phyloP scores from a whole-genome alignment of 1,139 yeast species.

The Pneumocystis murina region DNA sequence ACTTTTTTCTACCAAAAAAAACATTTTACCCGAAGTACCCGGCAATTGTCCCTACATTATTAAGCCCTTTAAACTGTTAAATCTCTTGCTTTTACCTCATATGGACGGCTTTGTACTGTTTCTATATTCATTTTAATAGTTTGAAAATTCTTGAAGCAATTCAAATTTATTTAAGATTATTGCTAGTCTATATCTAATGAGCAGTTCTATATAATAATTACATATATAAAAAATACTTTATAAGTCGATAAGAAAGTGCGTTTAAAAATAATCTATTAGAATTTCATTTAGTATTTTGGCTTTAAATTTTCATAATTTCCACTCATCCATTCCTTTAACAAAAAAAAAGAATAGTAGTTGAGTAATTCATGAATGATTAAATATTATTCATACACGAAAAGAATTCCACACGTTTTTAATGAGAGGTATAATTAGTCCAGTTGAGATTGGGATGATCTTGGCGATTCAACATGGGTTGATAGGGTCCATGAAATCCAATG shows the following conservation, averaged over 20 bases:
- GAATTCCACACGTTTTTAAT: not conserved
- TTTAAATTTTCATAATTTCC: too few relatives aligned
- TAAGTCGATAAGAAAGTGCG: too few relatives aligned
- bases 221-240: too few relatives aligned
- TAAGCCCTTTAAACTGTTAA: not conserved
- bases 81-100: not conserved
- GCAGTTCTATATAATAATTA: too few relatives aligned
- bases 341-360: not conserved
- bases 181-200: not conserved
- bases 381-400: not conserved
- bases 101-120: not conserved
- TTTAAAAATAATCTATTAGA: too few relatives aligned
- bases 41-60: not conserved
- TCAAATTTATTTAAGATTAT: not conserved
- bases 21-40: not conserved
- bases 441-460: not conserved
- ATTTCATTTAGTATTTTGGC: too few relatives aligned
- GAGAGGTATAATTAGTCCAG: not conserved
- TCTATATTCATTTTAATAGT: not conserved
- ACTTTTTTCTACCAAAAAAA: not conserved
- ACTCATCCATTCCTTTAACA: not conserved
- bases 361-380: not conserved
- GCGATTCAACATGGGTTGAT: not conserved
- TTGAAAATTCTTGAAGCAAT: not conserved
- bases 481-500: not conserved